Evolutionary conservation across 2,329 filamentous ascomycete genomes (phyloP).

Genomic region (Penicillium sp.): DNA sequence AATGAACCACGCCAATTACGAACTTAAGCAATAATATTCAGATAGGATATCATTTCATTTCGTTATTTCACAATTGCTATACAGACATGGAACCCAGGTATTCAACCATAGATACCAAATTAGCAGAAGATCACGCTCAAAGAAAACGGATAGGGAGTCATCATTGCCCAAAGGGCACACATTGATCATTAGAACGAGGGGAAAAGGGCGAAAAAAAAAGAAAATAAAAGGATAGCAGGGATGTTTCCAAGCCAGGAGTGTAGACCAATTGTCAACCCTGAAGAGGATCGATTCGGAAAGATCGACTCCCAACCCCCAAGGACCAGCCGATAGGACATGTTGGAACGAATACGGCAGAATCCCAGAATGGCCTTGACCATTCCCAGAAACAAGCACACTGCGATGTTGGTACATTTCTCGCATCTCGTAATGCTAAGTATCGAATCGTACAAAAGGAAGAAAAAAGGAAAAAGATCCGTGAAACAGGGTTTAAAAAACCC

Average conservation of each 20-base stretch:
- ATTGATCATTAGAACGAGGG: conserved; percentile 4
- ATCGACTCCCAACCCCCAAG: background rate
- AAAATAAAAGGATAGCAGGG: conserved; percentile 1
- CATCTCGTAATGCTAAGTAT: conserved; percentile 21
- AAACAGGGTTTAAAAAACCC: conserved; percentile 18
- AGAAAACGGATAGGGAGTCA: conserved; percentile 4
- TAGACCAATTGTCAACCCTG: background rate
- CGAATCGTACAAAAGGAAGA: conserved; percentile 22
- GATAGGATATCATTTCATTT: background rate
- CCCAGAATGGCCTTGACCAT: background rate
- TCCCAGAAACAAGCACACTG: conserved; percentile 5
- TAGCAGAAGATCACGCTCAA: conserved; percentile 15
- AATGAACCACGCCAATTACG: background rate
- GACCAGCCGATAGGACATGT: background rate
- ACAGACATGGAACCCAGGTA: conserved; percentile 16
- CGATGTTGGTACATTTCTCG: conserved; percentile 22
- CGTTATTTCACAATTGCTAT: conserved; percentile 9
- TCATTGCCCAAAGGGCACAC: conserved; percentile 8
- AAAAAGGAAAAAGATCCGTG: conserved; percentile 15
- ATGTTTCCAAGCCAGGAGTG: background rate
- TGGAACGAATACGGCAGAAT: background rate
- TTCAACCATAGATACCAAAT: conserved; percentile 17
- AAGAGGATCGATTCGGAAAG: background rate
- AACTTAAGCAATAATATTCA: background rate
- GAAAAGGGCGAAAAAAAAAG: too few species aligned